A percentile compares a stretch with the other conserved stretches of the same genome.
These are phyloP conservation scores for Lodderomyces metapsilosis DNA, from an alignment of 1,139 yeast genomes.

Conservation along the genomic window DNA sequence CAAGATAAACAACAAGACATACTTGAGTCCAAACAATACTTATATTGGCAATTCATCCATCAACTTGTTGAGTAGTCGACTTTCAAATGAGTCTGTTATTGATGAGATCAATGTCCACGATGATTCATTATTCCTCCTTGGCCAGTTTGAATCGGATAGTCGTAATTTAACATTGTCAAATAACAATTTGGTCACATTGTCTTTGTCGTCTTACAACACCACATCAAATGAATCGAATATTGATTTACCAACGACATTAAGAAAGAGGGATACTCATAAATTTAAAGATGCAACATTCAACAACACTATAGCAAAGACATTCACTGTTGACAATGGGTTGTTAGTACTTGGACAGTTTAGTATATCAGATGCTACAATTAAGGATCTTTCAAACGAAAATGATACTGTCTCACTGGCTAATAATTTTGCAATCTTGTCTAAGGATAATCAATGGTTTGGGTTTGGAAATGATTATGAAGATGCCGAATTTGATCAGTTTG, in stretches of 20 bases:
- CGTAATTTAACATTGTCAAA: conserved; percentile 28
- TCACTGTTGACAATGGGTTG: conserved; percentile 20
- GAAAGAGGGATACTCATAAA: conserved; percentile 23
- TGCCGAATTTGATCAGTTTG: conserved; percentile 28
- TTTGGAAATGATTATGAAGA: conserved; percentile 36
- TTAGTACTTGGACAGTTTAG: conserved; percentile 37
- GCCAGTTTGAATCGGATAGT: conserved; percentile 46
- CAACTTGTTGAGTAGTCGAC: conserved; percentile 56
- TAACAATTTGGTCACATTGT: conserved; percentile 28
- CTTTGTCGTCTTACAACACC: conserved; percentile 29
- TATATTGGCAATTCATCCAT: conserved; percentile 69
- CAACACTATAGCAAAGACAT: conserved; percentile 25
- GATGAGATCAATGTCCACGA: conserved; percentile 25
- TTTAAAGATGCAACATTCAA: conserved; percentile 35
- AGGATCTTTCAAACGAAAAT: conserved; percentile 32
- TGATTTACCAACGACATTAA: conserved; percentile 10
- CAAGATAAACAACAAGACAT: conserved; percentile 27
- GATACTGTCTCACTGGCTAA: conserved; percentile 25
- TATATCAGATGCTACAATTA: conserved; percentile 16
- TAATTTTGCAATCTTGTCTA: conserved; percentile 33
- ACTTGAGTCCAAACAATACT: conserved; percentile 29
- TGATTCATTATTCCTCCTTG: conserved; percentile 37
- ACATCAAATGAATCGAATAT: conserved; percentile 31
- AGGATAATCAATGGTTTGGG: conserved; percentile 30
- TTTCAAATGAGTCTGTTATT: conserved; percentile 45